Evolutionary conservation across 2,329 filamentous ascomycete genomes (phyloP).

Genomic region (Eutypella sp.): DNA sequence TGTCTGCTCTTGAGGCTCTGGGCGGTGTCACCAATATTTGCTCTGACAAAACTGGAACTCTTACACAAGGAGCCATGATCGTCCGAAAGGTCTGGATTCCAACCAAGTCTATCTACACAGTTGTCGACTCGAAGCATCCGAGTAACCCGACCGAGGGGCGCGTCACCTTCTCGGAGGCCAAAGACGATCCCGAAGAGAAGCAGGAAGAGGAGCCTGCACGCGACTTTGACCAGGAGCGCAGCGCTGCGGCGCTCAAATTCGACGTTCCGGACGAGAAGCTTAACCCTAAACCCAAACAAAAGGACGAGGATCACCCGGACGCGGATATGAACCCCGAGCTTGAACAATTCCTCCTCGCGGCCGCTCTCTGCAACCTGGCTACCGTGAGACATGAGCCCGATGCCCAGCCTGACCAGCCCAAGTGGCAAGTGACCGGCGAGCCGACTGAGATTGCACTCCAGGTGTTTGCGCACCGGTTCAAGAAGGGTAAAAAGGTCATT

Average conservation of each 20-base stretch:
- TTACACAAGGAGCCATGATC: slow-evolving; percentile 66
- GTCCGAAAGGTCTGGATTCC: slow-evolving; percentile 63
- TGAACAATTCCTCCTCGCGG: slow-evolving; percentile 46
- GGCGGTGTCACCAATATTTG: slow-evolving; percentile 70
- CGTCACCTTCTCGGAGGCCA: slow-evolving; percentile 41
- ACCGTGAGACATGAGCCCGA: slow-evolving; percentile 52
- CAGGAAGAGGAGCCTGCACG: slow-evolving; percentile 20
- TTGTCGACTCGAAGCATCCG: slow-evolving; percentile 57
- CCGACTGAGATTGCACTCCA: slow-evolving; percentile 74
- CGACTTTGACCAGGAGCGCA: slow-evolving; percentile 57
- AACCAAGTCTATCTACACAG: slow-evolving; percentile 49
- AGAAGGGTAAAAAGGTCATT: slow-evolving; percentile 49
- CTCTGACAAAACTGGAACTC: slow-evolving; percentile 68
- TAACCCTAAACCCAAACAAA: slow-evolving; percentile 31
- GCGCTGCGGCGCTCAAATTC: slow-evolving; percentile 55
- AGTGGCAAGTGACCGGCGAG: slow-evolving; percentile 65
- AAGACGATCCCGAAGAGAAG: slow-evolving; percentile 34
- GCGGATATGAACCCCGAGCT: slow-evolving; percentile 47
- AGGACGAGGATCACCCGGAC: slow-evolving; percentile 26
- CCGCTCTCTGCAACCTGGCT: slow-evolving; percentile 62
- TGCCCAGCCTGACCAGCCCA: slow-evolving; percentile 45
- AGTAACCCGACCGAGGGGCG: slow-evolving; percentile 56
- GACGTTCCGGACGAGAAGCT: slow-evolving; percentile 57
- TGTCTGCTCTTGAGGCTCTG: slow-evolving; percentile 63
- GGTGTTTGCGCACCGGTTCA: slow-evolving; percentile 67